Percentiles rank a stretch among this genome's conserved stretches.
Evolutionary conservation across 495 filamentous ascomycete species (phyloP).

Genomic region (Monascus purpureus): DNA sequence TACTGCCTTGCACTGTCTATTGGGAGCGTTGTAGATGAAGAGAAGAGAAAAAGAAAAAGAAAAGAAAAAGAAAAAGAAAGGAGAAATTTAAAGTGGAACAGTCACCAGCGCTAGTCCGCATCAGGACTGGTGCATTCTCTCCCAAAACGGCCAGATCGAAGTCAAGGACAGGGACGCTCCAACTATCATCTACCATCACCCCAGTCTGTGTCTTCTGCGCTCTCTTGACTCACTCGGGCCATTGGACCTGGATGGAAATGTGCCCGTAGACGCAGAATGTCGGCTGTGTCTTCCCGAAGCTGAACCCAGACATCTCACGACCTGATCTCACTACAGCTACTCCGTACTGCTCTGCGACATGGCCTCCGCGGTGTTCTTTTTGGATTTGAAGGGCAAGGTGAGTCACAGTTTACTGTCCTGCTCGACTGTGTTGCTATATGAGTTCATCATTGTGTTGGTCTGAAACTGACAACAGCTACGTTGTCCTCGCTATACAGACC

Average conservation of each 20-base stretch:
- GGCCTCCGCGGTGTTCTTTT: slow-evolving; percentile 97
- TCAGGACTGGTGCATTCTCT: slow-evolving; percentile 5
- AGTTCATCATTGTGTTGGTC: too few species aligned
- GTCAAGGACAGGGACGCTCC: too few species aligned
- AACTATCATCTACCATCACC: too few species aligned
- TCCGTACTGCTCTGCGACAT: slow-evolving; percentile 34
- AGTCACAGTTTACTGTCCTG: too few species aligned
- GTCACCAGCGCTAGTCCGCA: slow-evolving; percentile 18
- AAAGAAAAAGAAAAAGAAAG: slow-evolving; percentile 11
- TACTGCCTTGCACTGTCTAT: slow-evolving; percentile 82
- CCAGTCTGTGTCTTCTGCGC: too few species aligned
- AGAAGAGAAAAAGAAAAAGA: slow-evolving; percentile 19
- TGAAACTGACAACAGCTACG: slow-evolving; percentile 1
- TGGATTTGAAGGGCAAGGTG: slow-evolving; percentile 99
- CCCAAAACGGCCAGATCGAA: not conserved
- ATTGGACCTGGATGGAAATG: not conserved
- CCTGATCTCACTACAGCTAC: slow-evolving; percentile 5
- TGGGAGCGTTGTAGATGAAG: slow-evolving; percentile 52
- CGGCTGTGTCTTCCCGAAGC: not conserved
- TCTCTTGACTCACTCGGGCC: not conserved
- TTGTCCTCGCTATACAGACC: slow-evolving; percentile 43
- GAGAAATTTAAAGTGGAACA: slow-evolving; percentile 5
- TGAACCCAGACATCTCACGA: slow-evolving; percentile 1
- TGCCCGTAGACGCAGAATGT: not conserved
- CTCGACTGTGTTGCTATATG: too few species aligned